Base-by-base conservation (phyloP, 2,329 filamentous ascomycete species). In the Reticulascus tulasneorum region DNA sequence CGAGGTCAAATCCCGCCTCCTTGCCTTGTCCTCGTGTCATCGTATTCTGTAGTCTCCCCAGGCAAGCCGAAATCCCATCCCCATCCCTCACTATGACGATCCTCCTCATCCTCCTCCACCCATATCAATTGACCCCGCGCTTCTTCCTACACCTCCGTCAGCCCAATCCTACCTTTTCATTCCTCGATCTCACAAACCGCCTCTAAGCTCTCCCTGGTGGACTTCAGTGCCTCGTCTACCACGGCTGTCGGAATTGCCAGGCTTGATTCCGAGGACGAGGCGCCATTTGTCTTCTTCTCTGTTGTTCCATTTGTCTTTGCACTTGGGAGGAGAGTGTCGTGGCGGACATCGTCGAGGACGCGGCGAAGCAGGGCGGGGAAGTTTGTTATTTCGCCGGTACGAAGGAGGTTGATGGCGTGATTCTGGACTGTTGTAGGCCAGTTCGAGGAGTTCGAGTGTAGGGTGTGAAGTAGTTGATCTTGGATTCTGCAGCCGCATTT, bases 381-480 rank as follows among this genome's bases (percentile, higher is more conserved):
- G 6, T 71, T 79, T 16, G 67, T 69, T 31, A 71, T 67, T 43
- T 81, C 73, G 56, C 76, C 76, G 28, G 67, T 72, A 44, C 78
- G 78, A 17, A 82, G 70, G 46, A 82, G 72, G 15, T 67, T 47
- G 22, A 82, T 69, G 24, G 78, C 79, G 58, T 81, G 77, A 36
- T 62, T 58, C 50, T 82, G 75, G 44, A 83, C 63, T 31, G 63
- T 51, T 9, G 78, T 78, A 3, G 78, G 77, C 78, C 79, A 83
- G 65, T 83, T 79, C 45, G 70, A 62, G 5, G 64, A 56, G 59
- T 80, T 66, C 31, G 77, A 63, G 56, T 82, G 66, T 34, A 83
- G 73, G 42, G 73, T 58, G 60, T 82, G 77, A 26, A 82, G 72
- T 52, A 83, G 71, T 27, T 70, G 62, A 38, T 82, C 77, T 65